A percentile compares a stretch with the other conserved stretches of the same genome.
These are phyloP conservation scores for Jackrogersella minutella DNA, from an alignment of 495 filamentous ascomycete species.

Conservation along the genomic window DNA sequence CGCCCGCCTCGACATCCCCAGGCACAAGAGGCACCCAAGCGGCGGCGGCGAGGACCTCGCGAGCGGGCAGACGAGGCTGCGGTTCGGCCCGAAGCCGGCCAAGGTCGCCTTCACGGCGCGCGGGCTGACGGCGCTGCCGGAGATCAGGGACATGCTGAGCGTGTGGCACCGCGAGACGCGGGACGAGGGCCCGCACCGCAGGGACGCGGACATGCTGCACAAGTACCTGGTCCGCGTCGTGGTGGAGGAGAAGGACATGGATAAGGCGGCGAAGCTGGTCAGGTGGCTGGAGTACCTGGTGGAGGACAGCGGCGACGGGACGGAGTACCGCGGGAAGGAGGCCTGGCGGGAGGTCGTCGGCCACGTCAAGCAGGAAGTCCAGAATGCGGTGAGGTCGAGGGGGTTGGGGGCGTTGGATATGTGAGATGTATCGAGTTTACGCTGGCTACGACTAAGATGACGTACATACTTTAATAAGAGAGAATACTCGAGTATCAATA, in stretches of 20 bases:
- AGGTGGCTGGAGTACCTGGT: slow-evolving; percentile 79
- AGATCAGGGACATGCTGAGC: slow-evolving; percentile 57
- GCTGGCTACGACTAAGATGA: slow-evolving; percentile 1
- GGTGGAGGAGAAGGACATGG: slow-evolving; percentile 74
- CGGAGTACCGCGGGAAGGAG: slow-evolving; percentile 37
- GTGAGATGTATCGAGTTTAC: not conserved
- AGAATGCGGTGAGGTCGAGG: slow-evolving; percentile 66
- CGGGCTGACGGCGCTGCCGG: slow-evolving; percentile 33
- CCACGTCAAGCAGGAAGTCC: slow-evolving; percentile 64
- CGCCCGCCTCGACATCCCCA: slow-evolving; percentile 51
- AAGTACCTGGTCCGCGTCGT: slow-evolving; percentile 75
- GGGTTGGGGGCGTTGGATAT: slow-evolving; percentile 71
- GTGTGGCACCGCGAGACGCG: slow-evolving; percentile 73
- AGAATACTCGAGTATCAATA: not conserved
- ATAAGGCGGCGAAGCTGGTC: slow-evolving; percentile 72
- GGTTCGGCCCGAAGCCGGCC: slow-evolving; percentile 47
- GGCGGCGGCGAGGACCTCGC: slow-evolving; percentile 11
- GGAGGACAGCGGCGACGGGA: slow-evolving; percentile 52
- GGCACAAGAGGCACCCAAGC: slow-evolving; percentile 22
- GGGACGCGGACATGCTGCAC: slow-evolving; percentile 76
- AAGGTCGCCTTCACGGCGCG: slow-evolving; percentile 45
- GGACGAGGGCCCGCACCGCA: slow-evolving; percentile 73
- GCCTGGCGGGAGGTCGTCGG: slow-evolving; percentile 60
- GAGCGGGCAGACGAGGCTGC: slow-evolving; percentile 46
- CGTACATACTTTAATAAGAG: not conserved